Percentiles rank a stretch among this genome's conserved stretches.
phyloP scores from a whole-genome alignment of 164 flowering plant species.

The Pachysandra terminalis region DNA sequence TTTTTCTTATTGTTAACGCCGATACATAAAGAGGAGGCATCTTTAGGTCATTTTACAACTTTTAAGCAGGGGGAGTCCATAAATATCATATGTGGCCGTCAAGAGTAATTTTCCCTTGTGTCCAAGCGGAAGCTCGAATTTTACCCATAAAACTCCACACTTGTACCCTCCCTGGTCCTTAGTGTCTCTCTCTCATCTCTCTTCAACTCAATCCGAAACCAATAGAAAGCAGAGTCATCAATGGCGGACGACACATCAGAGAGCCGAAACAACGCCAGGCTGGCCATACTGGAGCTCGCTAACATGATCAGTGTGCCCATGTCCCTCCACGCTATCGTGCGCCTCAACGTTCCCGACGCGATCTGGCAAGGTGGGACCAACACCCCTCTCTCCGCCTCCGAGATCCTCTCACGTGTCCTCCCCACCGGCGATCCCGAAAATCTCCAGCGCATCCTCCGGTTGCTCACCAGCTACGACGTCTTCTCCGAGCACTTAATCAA shows the following conservation, averaged over 20 bases:
- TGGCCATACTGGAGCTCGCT: conserved; percentile 58
- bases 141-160: too few relatives aligned
- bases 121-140: too few relatives aligned
- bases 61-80: too few relatives aligned
- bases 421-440: conserved; percentile 40
- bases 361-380: conserved; percentile 58
- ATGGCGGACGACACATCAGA: conserved; percentile 30
- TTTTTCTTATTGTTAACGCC: too few relatives aligned
- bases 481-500: conserved; percentile 44
- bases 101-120: too few relatives aligned
- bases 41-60: too few relatives aligned
- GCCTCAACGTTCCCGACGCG: conserved; percentile 63
- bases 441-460: conserved; percentile 67
- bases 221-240: not conserved
- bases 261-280: conserved; percentile 40
- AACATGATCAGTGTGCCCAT: conserved; percentile 83
- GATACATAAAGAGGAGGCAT: too few relatives aligned
- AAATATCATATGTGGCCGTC: too few relatives aligned
- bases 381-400: conserved; percentile 57
- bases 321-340: conserved; percentile 67
- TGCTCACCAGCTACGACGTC: conserved; percentile 59
- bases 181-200: too few relatives aligned
- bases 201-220: too few relatives aligned
- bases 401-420: conserved; percentile 40
- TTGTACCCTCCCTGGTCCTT: too few relatives aligned